Conservation (phyloP, 2,329 filamentous ascomycete genomes). For the Aspergillus sp. region DNA sequence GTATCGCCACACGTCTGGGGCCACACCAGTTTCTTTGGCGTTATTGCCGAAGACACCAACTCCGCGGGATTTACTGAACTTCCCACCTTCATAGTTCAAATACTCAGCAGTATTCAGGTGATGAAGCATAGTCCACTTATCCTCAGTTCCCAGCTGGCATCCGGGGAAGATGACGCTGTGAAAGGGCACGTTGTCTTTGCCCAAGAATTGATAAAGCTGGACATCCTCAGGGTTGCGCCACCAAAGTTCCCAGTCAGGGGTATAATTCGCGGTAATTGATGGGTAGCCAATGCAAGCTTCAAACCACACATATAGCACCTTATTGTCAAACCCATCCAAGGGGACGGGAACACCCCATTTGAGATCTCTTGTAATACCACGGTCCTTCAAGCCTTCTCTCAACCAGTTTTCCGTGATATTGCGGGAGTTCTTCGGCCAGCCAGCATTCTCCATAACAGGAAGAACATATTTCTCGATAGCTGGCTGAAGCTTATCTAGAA, state of each 20-base stretch:
- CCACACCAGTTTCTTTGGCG: constrained; percentile 80
- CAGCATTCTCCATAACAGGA: constrained; percentile 69
- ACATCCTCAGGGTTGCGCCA: constrained; percentile 90
- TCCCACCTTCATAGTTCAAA: constrained; percentile 82
- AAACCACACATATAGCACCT: constrained; percentile 93
- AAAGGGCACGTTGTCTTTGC: constrained; percentile 86
- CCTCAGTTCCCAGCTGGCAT: constrained; percentile 77
- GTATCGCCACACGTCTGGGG: constrained; percentile 88
- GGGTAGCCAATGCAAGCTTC: constrained; percentile 92
- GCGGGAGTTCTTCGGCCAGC: constrained; percentile 46
- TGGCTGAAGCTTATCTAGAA: constrained; percentile 77
- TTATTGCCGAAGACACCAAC: constrained; percentile 91
- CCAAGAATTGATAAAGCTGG: constrained; percentile 90
- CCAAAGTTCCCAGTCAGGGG: constrained; percentile 86
- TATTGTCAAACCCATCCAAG: constrained; percentile 64
- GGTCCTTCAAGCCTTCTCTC: constrained; percentile 76
- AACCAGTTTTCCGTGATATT: constrained; percentile 49
- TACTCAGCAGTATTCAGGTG: constrained; percentile 89
- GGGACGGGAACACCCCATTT: constrained; percentile 77
- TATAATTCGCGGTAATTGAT: constrained; percentile 92
- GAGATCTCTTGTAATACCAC: constrained; percentile 88
- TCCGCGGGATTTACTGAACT: constrained; percentile 88
- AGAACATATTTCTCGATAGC: constrained; percentile 76
- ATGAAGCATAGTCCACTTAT: constrained; percentile 87
- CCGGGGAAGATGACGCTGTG: constrained; percentile 91